Evolutionary conservation across 75 land plant species (phyloP).

Genomic region (Picea sitchensis): DNA sequence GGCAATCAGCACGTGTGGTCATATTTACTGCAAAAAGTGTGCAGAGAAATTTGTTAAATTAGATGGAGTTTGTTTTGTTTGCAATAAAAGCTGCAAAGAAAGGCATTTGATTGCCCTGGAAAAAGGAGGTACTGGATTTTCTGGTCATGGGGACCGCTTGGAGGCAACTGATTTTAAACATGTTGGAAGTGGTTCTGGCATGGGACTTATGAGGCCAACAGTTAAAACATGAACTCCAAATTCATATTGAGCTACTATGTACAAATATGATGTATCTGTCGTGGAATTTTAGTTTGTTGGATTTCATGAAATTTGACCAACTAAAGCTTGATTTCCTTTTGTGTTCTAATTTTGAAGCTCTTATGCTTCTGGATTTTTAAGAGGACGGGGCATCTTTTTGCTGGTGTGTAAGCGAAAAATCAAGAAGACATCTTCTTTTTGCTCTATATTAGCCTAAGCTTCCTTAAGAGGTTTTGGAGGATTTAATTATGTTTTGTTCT

Average conservation of each 20-base stretch:
- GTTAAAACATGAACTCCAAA: slow-evolving; percentile 36
- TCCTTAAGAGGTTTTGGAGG: too few species aligned
- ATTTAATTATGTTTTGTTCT: too few species aligned
- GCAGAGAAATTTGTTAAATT: slow-evolving; percentile 67
- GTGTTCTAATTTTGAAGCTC: too few species aligned
- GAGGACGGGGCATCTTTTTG: too few species aligned
- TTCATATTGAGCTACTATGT: not conserved
- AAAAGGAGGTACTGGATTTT: slow-evolving; percentile 95
- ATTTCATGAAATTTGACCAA: not conserved
- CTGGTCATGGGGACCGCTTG: slow-evolving; percentile 80
- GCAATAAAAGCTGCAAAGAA: slow-evolving; percentile 75
- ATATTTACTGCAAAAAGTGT: slow-evolving; percentile 94
- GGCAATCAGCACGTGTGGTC: slow-evolving; percentile 86
- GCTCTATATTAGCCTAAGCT: too few species aligned
- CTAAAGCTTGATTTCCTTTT: too few species aligned
- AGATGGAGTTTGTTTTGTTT: slow-evolving; percentile 74
- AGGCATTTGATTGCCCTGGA: slow-evolving; percentile 66
- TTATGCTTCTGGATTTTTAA: too few species aligned
- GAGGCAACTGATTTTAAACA: slow-evolving; percentile 94
- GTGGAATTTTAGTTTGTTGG: not conserved
- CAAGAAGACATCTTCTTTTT: too few species aligned
- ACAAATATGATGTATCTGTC: not conserved
- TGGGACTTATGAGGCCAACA: slow-evolving; percentile 88
- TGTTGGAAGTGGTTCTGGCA: slow-evolving; percentile 91
- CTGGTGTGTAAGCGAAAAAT: too few species aligned